A percentile compares a stretch with the other conserved stretches of the same genome.
These are phyloP conservation scores for Erythrobasidium hasegawianum DNA, from an alignment of 1,284 basidiomycete genomes.

Conservation along the genomic window DNA sequence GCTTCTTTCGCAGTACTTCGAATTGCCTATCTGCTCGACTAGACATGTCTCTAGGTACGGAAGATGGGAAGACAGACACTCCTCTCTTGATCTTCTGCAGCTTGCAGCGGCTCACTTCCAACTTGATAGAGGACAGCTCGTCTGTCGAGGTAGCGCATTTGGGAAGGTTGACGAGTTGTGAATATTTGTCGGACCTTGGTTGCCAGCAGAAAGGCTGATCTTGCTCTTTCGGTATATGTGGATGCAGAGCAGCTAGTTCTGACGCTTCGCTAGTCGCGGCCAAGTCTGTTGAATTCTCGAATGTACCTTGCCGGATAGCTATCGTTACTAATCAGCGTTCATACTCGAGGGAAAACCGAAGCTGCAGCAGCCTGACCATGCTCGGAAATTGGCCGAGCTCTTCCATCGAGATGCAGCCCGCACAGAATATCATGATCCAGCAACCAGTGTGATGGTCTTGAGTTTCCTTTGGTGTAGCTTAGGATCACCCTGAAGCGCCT, in stretches of 20 bases:
- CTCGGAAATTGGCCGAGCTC: slow-evolving; percentile 19
- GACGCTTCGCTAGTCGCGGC: slow-evolving; percentile 2
- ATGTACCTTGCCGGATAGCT: slow-evolving; percentile 13
- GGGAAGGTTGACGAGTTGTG: background rate
- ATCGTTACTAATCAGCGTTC: background rate
- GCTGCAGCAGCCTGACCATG: slow-evolving; percentile 2
- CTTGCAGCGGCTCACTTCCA: slow-evolving; percentile 11
- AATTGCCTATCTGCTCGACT: slow-evolving; percentile 16
- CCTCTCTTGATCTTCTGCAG: slow-evolving; percentile 8
- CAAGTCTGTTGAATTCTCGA: slow-evolving; percentile 19
- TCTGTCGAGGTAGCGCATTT: slow-evolving; percentile 1
- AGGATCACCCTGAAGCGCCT: slow-evolving; percentile 18
- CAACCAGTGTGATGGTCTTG: background rate
- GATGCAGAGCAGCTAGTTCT: background rate
- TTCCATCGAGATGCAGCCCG: slow-evolving; percentile 9
- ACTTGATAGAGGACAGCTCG: slow-evolving; percentile 10
- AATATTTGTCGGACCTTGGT: background rate
- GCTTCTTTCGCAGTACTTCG: slow-evolving; percentile 1
- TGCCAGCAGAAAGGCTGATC: slow-evolving; percentile 22
- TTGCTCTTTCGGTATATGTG: slow-evolving; percentile 14
- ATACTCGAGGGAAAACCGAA: background rate
- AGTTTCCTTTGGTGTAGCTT: slow-evolving; percentile 10
- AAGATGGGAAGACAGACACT: slow-evolving; percentile 6
- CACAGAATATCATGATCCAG: slow-evolving; percentile 11
- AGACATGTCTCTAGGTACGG: slow-evolving; percentile 1